A percentile compares a stretch with the other conserved stretches of the same genome.
Conservation (phyloP, 345 rosid species). For the Schrenkiella parvula region DNA sequence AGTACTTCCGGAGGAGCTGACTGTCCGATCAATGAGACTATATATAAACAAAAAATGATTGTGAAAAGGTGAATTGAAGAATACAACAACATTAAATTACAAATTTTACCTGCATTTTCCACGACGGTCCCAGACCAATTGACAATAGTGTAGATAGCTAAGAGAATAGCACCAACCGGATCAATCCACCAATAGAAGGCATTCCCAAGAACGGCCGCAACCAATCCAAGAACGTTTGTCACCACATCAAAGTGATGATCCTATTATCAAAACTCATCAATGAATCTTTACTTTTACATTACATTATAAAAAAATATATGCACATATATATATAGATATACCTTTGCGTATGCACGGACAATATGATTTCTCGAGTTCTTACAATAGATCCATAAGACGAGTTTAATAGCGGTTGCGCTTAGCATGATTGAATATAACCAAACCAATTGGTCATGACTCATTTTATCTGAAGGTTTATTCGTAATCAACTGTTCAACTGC, state of each 20-base stretch:
- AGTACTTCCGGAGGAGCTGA: conserved; percentile 82
- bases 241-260: conserved; percentile 91
- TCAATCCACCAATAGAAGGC: conserved; percentile 86
- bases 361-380: conserved; percentile 65
- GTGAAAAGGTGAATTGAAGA: background rate
- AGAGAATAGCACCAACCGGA: conserved; percentile 74
- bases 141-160: conserved; percentile 79
- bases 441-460: conserved; percentile 47
- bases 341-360: conserved; percentile 95
- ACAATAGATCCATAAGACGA: conserved; percentile 85
- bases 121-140: conserved; percentile 89
- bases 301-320: background rate
- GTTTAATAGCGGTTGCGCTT: conserved; percentile 69
- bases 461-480: conserved; percentile 41
- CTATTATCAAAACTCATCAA: conserved; percentile 34
- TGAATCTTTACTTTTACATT: background rate
- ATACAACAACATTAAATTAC: background rate
- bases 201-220: conserved; percentile 82
- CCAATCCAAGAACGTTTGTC: conserved; percentile 79
- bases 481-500: conserved; percentile 59
- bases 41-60: background rate
- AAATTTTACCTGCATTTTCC: conserved; percentile 72
- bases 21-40: conserved; percentile 87
- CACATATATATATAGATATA: too few species aligned
- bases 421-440: conserved; percentile 84